Conservation (phyloP, 192 early-diverging fungal species). For the Podochytrium sp. region DNA sequence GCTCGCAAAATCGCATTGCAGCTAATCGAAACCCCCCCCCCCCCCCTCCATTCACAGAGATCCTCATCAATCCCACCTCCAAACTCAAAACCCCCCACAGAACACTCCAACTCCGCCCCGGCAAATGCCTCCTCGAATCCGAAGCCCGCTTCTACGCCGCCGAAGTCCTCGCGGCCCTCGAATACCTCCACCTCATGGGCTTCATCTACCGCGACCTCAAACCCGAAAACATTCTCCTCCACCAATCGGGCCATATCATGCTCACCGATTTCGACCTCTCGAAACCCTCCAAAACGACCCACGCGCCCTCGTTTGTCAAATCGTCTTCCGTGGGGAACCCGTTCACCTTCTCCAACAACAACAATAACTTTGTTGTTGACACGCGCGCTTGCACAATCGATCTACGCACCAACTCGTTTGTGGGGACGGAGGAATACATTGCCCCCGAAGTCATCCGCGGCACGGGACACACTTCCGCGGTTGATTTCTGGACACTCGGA, state of each 20-base stretch:
- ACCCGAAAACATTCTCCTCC: slow-evolving; percentile 94
- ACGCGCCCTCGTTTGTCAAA: slow-evolving; percentile 63
- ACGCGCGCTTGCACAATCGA: slow-evolving; percentile 30
- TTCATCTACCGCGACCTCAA: slow-evolving; percentile 98
- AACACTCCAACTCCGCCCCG: slow-evolving; percentile 82
- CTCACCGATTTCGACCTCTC: slow-evolving; percentile 98
- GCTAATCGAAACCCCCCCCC: no score
- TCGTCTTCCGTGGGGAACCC: slow-evolving; percentile 26
- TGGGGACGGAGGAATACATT: slow-evolving; percentile 99
- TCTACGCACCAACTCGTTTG: slow-evolving; percentile 93
- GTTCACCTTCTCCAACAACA: background rate
- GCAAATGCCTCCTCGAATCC: slow-evolving; percentile 86
- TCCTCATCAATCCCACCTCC: background rate
- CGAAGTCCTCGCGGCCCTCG: slow-evolving; percentile 92
- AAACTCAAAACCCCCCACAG: slow-evolving; percentile 10
- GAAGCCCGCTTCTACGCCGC: slow-evolving; percentile 97
- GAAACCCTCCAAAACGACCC: slow-evolving; percentile 86
- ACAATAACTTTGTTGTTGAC: slow-evolving; percentile 44
- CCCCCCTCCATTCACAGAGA: background rate
- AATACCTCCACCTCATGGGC: slow-evolving; percentile 95
- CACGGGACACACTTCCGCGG: slow-evolving; percentile 84
- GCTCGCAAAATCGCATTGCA: no score
- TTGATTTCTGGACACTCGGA: slow-evolving; percentile 99
- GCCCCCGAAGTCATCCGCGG: slow-evolving; percentile 98
- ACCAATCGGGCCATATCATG: slow-evolving; percentile 97